A percentile compares a stretch with the other conserved stretches of the same genome.
Conservation (phyloP, 768 basidiomycete genomes). For the Kondoa malvinella region DNA sequence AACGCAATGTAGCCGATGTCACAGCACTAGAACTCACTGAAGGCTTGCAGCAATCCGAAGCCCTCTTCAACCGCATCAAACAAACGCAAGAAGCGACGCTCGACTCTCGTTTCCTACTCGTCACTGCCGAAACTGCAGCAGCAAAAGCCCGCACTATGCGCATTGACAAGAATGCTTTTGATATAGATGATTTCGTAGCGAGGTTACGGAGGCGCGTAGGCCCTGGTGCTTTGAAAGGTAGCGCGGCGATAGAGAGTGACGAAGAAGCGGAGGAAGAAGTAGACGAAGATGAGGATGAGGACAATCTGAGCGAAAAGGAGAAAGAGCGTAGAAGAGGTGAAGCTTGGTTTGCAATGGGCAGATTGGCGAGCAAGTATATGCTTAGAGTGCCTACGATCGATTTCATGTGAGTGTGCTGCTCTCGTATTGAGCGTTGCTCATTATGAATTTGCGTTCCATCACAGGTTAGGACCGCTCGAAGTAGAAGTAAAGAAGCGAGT, state of each 20-base stretch:
- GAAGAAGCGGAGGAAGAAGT: conserved; percentile 37
- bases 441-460: conserved; percentile 15
- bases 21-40: conserved; percentile 18
- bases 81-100: conserved; percentile 75
- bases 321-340: conserved; percentile 27
- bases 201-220: conserved; percentile 56
- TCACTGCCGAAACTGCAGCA: conserved; percentile 59
- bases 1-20: conserved; percentile 23
- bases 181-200: conserved; percentile 73
- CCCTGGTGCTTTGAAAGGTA: conserved; percentile 30
- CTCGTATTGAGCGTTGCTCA: background rate
- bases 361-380: conserved; percentile 63
- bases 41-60: conserved; percentile 20
- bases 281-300: conserved; percentile 28
- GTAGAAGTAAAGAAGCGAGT: conserved; percentile 64
- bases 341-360: conserved; percentile 67
- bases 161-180: conserved; percentile 71
- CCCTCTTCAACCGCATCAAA: conserved; percentile 41
- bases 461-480: conserved; percentile 81
- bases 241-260: conserved; percentile 31
- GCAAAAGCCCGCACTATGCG: conserved; percentile 84
- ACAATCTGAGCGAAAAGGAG: conserved; percentile 32
- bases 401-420: conserved; percentile 54
- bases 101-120: conserved; percentile 64
- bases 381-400: conserved; percentile 62